A percentile compares a stretch with the other conserved stretches of the same genome.
Evolutionary conservation across 805 yeast genomes (phyloP).

Genomic region (Lipomyces yamadae): DNA sequence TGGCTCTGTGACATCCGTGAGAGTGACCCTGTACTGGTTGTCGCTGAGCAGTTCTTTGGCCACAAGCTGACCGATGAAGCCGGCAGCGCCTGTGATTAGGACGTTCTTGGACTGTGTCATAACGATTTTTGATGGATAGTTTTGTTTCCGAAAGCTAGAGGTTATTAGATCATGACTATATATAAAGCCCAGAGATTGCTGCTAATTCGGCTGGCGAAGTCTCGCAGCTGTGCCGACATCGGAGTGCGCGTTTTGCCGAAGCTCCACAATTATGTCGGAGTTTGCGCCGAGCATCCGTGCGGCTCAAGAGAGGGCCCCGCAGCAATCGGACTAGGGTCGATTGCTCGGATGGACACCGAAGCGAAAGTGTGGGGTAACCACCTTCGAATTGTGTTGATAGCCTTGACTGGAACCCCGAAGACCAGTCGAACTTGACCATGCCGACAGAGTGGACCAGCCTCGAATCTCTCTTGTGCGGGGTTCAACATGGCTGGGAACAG

Average conservation of each 20-base stretch:
- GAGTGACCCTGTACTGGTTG: slow-evolving; percentile 25
- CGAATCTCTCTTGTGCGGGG: no score
- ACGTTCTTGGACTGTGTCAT: slow-evolving; percentile 27
- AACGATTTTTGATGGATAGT: not conserved
- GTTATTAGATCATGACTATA: not conserved
- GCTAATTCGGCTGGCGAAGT: not conserved
- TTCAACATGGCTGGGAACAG: no score
- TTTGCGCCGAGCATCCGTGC: not conserved
- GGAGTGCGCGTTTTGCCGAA: not conserved
- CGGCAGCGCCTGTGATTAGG: slow-evolving; percentile 41
- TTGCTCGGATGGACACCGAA: no score
- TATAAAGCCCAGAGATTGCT: not conserved
- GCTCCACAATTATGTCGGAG: not conserved
- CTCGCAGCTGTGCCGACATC: not conserved
- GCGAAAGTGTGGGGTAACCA: no score
- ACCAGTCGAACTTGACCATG: no score
- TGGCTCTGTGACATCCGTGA: slow-evolving; percentile 39
- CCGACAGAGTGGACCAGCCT: no score
- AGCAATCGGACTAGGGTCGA: no score
- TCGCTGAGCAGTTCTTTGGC: slow-evolving; percentile 36
- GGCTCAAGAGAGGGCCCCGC: not conserved
- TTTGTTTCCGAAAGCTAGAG: not conserved
- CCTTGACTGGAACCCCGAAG: no score
- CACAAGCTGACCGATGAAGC: slow-evolving; percentile 40
- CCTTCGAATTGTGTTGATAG: no score